Percentiles rank a stretch among this genome's conserved stretches.
Conservation (phyloP, 2,329 filamentous ascomycete species). For the Cercospora sp. region DNA sequence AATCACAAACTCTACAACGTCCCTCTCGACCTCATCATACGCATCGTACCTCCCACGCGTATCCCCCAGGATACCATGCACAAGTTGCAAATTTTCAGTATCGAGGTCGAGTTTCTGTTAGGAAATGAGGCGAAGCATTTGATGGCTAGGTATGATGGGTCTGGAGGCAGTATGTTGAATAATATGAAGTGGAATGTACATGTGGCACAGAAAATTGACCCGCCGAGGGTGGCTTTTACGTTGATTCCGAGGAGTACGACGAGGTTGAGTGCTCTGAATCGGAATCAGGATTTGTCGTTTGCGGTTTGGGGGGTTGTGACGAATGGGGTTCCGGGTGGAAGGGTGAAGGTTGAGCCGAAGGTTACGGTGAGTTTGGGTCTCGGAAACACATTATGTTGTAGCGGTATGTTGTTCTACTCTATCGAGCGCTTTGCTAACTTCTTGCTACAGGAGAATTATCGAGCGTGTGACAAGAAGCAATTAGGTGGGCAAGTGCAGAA, state of each 20-base stretch:
- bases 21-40: conserved; percentile 15
- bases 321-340: neutral
- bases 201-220: neutral
- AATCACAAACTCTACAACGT: neutral
- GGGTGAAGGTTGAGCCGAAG: neutral
- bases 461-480: neutral
- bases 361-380: neutral
- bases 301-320: conserved; percentile 6
- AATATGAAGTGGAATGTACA: neutral
- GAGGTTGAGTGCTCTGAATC: neutral
- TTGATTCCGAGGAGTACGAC: conserved; percentile 12
- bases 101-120: neutral
- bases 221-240: conserved; percentile 2
- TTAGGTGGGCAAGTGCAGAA: neutral
- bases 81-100: conserved; percentile 14
- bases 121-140: neutral
- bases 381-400: neutral
- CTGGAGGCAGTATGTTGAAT: neutral
- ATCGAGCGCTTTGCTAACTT: neutral
- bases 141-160: neutral
- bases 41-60: conserved; percentile 1
- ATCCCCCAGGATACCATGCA: conserved; percentile 2
- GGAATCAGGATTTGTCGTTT: conserved; percentile 15
- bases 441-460: neutral
- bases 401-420: neutral